These are phyloP conservation scores for Exophiala alcalophila DNA, from an alignment of 2,329 filamentous ascomycete species.

Conservation along the genomic window DNA sequence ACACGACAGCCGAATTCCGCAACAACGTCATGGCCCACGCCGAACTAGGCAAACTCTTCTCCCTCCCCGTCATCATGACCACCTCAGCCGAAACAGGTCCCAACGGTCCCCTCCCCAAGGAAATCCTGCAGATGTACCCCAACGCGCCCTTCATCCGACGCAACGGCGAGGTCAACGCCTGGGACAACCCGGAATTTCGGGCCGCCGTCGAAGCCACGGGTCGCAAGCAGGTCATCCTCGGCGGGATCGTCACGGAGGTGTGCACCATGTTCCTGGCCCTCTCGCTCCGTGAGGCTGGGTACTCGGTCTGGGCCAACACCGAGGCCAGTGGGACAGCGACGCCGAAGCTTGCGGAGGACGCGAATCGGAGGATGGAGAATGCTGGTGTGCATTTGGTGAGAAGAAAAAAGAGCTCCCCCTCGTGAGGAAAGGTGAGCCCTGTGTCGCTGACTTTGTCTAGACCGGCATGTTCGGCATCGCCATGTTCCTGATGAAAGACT, in stretches of 20 bases:
- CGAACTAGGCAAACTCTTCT: conserved; percentile 62
- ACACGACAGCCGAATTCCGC: conserved; percentile 61
- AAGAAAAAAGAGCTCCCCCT: not conserved
- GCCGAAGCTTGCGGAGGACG: conserved; percentile 53
- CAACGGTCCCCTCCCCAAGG: conserved; percentile 68
- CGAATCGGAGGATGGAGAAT: conserved; percentile 21
- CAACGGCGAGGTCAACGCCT: conserved; percentile 71
- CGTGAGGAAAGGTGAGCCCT: not conserved
- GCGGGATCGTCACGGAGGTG: conserved; percentile 70
- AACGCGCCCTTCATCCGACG: conserved; percentile 63
- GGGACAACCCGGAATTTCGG: conserved; percentile 70
- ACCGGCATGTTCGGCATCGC: conserved; percentile 59
- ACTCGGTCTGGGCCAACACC: conserved; percentile 70
- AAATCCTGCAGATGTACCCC: conserved; percentile 67
- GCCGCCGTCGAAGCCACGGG: conserved; percentile 62
- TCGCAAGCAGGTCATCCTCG: conserved; percentile 68
- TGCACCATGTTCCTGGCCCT: conserved; percentile 68
- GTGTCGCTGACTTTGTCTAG: conserved; percentile 2
- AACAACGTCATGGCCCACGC: conserved; percentile 68
- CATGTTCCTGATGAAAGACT: conserved; percentile 69
- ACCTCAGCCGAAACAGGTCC: conserved; percentile 67
- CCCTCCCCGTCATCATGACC: conserved; percentile 67
- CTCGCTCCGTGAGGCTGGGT: conserved; percentile 67
- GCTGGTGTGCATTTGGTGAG: conserved; percentile 50
- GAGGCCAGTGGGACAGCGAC: conserved; percentile 68